Conservation (phyloP, 1,284 basidiomycete genomes). For the Meripilus lineatus region DNA sequence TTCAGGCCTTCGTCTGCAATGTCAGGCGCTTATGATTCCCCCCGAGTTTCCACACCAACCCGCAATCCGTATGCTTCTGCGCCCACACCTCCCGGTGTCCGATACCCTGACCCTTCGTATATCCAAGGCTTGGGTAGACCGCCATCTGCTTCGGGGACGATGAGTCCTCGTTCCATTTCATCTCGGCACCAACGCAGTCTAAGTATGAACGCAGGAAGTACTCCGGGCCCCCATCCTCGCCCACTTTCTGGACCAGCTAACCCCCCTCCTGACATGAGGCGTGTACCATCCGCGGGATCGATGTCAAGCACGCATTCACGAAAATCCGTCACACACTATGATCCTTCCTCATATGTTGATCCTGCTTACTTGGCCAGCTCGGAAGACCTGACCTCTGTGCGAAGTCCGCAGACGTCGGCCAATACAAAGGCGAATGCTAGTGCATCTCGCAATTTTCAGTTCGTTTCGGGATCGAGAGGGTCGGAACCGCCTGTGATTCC, state of each 20-base stretch:
- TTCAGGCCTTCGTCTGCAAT: neutral
- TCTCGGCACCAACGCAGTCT: constrained; percentile 23
- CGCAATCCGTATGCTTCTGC: constrained; percentile 13
- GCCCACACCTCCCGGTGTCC: constrained; percentile 11
- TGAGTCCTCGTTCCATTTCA: constrained; percentile 18
- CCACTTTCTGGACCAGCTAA: constrained; percentile 17
- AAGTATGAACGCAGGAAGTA: constrained; percentile 27
- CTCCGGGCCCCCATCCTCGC: constrained; percentile 20
- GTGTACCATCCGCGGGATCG: constrained; percentile 23
- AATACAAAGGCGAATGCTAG: constrained; percentile 24
- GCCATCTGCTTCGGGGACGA: constrained; percentile 11
- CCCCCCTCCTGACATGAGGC: constrained; percentile 14
- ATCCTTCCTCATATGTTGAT: constrained; percentile 25
- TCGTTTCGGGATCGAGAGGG: too few species aligned
- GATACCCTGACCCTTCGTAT: constrained; percentile 15
- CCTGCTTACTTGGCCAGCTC: constrained; percentile 28
- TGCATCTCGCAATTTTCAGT: too few species aligned
- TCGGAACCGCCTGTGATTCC: too few species aligned
- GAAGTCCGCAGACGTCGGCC: constrained; percentile 22
- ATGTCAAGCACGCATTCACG: constrained; percentile 23
- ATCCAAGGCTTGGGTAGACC: constrained; percentile 10
- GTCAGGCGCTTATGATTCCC: neutral
- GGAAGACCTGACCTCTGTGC: constrained; percentile 19
- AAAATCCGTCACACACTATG: constrained; percentile 24
- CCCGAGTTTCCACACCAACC: constrained; percentile 11